phyloP scores from a whole-genome alignment of 345 rosid species.

The Cochlearia excelsa region DNA sequence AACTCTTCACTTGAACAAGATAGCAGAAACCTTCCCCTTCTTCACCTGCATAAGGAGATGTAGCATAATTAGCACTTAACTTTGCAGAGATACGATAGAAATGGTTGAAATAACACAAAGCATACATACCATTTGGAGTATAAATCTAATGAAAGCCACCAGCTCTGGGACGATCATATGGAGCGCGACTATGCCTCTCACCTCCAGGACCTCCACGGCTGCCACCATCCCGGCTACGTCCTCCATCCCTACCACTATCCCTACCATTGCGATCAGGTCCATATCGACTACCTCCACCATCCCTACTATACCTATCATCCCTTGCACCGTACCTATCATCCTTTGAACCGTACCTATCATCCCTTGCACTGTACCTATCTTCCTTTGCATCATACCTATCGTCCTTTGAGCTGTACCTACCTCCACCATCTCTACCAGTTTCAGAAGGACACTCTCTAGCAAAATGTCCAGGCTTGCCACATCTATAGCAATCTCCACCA shows the following conservation, averaged over 20 bases:
- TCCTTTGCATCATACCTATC: conserved; percentile 22
- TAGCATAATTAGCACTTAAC: neutral
- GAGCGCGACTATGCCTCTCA: conserved; percentile 77
- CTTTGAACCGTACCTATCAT: conserved; percentile 42
- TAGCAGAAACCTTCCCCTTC: conserved; percentile 25
- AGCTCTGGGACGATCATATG: conserved; percentile 74
- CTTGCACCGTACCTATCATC: conserved; percentile 40
- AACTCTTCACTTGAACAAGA: conserved; percentile 17
- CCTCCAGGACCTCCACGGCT: conserved; percentile 67
- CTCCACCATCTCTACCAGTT: conserved; percentile 46
- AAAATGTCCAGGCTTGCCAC: conserved; percentile 96
- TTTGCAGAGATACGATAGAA: neutral
- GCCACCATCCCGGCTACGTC: conserved; percentile 67
- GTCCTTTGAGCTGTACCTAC: conserved; percentile 41
- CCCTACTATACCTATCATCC: conserved; percentile 35
- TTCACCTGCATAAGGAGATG: conserved; percentile 21
- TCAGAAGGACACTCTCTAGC: conserved; percentile 93
- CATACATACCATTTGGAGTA: conserved; percentile 26
- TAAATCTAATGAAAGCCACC: conserved; percentile 39
- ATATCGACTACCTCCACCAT: conserved; percentile 58
- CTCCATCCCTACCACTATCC: conserved; percentile 35
- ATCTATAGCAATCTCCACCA: conserved; percentile 87
- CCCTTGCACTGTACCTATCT: conserved; percentile 28
- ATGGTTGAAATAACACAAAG: neutral
- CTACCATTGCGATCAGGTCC: conserved; percentile 78